Base-by-base conservation (phyloP, 192 early-diverging fungal genomes). In the Dispira simplex region DNA sequence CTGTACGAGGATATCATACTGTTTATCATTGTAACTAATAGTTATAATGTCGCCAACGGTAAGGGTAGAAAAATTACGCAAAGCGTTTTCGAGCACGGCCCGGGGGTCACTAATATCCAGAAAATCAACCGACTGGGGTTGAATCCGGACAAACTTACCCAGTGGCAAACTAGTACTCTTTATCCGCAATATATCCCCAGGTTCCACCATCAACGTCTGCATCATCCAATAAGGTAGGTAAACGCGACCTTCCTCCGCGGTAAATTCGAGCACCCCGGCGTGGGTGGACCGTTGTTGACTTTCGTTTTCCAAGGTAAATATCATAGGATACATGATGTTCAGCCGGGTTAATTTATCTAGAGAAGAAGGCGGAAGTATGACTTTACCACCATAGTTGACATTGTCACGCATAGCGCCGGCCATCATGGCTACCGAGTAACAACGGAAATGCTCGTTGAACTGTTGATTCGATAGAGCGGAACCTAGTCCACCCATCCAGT, bases 141-240 rank as follows among this genome's bases (percentile, higher is more conserved):
- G 91, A 55, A 99, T 88, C 70, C 93, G 95, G 49, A 96, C 92
- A 79, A 92, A 90, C 0, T 68, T 82, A 25, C 97, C 95, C 0
- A 90, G 73, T 8, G 89, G 82, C 25, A 99, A 73, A 18, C 78
- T 73, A 14, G 81, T 77, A 66, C 88, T 96, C 59, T 82, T 89
- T 23, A 94, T 79, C 64, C 86, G 80, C 14, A 95, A 78, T 20
- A 92, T 64, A 20, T 84, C 73, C 10, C 95, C 93, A 53, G 87
- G 85, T 52, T 85, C 67, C 44, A 95, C 67, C 21, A 74, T 60
- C 62, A 99, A 74, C 4, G 88, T 87, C 66, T 86, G 80, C 92
- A 97, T 95, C 94, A 99, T 95, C 97, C 97, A 99, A 47, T 91
- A 88, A 56, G 97, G 97, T 46, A 99, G 68, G 69, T 97, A 99